Percentiles rank a stretch among this genome's conserved stretches.
These are phyloP conservation scores for Clavispora fructus DNA, from an alignment of 805 yeast species.

Conservation along the genomic window DNA sequence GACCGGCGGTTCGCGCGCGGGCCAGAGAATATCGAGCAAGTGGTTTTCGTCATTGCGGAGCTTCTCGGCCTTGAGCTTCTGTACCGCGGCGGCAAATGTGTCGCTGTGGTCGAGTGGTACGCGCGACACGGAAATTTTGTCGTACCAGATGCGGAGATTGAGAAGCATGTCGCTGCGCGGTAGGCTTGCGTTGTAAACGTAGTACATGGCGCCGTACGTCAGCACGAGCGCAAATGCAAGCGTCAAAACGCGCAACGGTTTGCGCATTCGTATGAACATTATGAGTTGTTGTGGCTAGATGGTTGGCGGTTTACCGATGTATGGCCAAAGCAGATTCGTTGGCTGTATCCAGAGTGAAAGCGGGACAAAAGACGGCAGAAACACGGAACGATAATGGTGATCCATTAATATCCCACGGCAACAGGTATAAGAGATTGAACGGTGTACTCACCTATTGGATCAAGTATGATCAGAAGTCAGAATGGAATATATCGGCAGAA, in stretches of 20 bases:
- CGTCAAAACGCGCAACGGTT: neutral
- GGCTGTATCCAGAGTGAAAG: too few species aligned
- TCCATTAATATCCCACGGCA: too few species aligned
- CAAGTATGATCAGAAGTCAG: too few species aligned
- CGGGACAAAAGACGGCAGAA: too few species aligned
- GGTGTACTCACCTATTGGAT: too few species aligned
- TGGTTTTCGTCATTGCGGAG: conserved; percentile 1
- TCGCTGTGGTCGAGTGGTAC: conserved; percentile 2
- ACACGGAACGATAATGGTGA: too few species aligned
- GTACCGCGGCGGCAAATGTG: neutral
- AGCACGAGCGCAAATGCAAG: neutral
- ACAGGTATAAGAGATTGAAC: too few species aligned
- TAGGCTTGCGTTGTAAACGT: neutral
- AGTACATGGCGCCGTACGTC: neutral
- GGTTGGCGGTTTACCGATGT: neutral
- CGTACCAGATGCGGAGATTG: neutral
- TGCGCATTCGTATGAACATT: neutral
- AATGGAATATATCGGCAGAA: too few species aligned
- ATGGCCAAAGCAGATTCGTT: too few species aligned
- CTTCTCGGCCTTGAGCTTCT: conserved; percentile 2
- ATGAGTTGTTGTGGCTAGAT: neutral
- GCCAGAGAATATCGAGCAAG: conserved; percentile 4
- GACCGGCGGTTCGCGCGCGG: conserved; percentile 5
- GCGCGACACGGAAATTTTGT: neutral
- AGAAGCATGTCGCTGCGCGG: neutral